These are phyloP conservation scores for Cokeromyces recurvatus DNA, from an alignment of 371 early-diverging fungal genomes.

Conservation along the genomic window DNA sequence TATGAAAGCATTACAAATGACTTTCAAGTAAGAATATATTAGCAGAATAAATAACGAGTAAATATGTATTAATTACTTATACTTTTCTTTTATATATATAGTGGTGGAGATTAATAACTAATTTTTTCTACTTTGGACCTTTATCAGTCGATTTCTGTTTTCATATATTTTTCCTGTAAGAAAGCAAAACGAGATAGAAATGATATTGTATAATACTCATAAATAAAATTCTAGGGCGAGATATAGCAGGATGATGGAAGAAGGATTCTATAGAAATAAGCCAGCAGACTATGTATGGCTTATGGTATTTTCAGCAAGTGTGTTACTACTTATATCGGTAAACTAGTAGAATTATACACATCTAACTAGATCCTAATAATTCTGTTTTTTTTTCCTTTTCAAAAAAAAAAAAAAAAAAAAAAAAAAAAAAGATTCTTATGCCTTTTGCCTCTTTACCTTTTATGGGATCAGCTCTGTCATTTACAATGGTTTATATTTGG, in stretches of 20 bases:
- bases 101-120: slow-evolving; percentile 91
- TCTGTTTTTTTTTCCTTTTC: too few species aligned
- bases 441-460: slow-evolving; percentile 77
- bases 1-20: slow-evolving; percentile 61
- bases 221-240: slow-evolving; percentile 56
- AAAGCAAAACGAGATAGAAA: too few species aligned
- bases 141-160: slow-evolving; percentile 88
- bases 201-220: too few species aligned
- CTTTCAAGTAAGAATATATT: slow-evolving; percentile 54
- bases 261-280: slow-evolving; percentile 85
- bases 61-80: background rate
- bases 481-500: slow-evolving; percentile 94
- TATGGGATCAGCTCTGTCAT: slow-evolving; percentile 79
- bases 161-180: slow-evolving; percentile 93
- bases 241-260: slow-evolving; percentile 92
- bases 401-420: too few species aligned
- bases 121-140: slow-evolving; percentile 88
- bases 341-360: too few species aligned
- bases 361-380: too few species aligned
- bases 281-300: slow-evolving; percentile 93
- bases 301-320: slow-evolving; percentile 57
- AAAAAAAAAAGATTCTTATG: slow-evolving; percentile 49
- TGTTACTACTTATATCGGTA: slow-evolving; percentile 51
- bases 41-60: background rate
- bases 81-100: slow-evolving; percentile 22